These are phyloP conservation scores for Amaranthus tricolor DNA, from an alignment of 179 eudicot species.

Conservation along the genomic window DNA sequence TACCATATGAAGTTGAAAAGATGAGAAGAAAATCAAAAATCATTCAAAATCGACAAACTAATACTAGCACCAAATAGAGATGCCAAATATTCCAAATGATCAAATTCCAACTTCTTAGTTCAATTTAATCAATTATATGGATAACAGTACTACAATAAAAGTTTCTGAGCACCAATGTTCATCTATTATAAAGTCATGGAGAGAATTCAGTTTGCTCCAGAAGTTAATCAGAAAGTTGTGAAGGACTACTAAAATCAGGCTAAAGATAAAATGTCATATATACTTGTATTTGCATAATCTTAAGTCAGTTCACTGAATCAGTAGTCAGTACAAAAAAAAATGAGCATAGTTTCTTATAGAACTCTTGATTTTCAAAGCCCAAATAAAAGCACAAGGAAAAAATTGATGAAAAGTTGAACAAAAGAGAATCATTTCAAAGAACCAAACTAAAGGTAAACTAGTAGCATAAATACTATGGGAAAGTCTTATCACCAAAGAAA, in stretches of 20 bases:
- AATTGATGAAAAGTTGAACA: no score
- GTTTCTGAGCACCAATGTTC: background rate
- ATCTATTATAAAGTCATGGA: background rate
- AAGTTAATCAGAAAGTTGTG: background rate
- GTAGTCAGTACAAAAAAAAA: no score
- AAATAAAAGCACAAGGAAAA: background rate
- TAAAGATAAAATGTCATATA: background rate
- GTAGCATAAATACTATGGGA: background rate
- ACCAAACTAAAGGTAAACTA: background rate
- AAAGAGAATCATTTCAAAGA: background rate
- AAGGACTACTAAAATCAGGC: background rate
- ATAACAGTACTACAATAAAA: background rate
- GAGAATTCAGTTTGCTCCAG: background rate
- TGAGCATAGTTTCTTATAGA: no score
- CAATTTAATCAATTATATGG: background rate
- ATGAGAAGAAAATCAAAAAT: background rate
- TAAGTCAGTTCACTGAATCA: background rate
- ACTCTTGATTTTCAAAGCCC: background rate
- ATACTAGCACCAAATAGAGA: background rate
- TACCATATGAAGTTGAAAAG: background rate
- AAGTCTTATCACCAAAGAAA: no score
- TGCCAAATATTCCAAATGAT: background rate
- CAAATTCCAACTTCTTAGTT: background rate
- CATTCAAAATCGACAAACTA: background rate
- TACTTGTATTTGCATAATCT: background rate